Evolutionary conservation across 179 eudicot genomes (phyloP).

Genomic region (Corrigiola litoralis): DNA sequence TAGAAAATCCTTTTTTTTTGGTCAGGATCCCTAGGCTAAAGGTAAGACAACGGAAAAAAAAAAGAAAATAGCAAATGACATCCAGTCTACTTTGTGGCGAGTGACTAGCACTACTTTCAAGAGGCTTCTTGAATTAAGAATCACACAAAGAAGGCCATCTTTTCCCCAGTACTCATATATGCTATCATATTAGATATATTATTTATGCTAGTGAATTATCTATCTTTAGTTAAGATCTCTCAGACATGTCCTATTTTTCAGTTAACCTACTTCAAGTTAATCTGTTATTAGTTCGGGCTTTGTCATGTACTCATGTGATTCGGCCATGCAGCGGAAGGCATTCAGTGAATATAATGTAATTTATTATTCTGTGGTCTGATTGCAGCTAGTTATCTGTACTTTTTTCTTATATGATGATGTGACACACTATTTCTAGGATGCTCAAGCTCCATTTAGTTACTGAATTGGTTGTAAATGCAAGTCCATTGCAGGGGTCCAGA

Average conservation of each 20-base stretch:
- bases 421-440: background rate
- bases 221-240: no score
- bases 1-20: no score
- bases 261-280: background rate
- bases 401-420: background rate
- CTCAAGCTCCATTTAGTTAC: slow-evolving; percentile 1
- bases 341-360: no score
- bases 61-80: background rate
- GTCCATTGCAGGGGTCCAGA: slow-evolving; percentile 75
- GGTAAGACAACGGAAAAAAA: no score
- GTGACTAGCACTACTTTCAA: background rate
- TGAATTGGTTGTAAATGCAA: slow-evolving; percentile 19
- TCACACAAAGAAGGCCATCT: background rate
- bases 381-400: background rate
- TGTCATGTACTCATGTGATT: no score
- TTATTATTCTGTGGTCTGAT: no score
- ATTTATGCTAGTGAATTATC: no score
- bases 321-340: no score
- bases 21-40: no score
- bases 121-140: background rate
- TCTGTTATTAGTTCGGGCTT: background rate
- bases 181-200: no score
- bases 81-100: background rate
- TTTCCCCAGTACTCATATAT: no score
- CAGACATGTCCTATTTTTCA: no score